Evolutionary conservation across 2,329 filamentous ascomycete genomes (phyloP), one percentile per base, ranked within the genome.

Genomic region (Paraphaeosphaeria minitans): DNA sequence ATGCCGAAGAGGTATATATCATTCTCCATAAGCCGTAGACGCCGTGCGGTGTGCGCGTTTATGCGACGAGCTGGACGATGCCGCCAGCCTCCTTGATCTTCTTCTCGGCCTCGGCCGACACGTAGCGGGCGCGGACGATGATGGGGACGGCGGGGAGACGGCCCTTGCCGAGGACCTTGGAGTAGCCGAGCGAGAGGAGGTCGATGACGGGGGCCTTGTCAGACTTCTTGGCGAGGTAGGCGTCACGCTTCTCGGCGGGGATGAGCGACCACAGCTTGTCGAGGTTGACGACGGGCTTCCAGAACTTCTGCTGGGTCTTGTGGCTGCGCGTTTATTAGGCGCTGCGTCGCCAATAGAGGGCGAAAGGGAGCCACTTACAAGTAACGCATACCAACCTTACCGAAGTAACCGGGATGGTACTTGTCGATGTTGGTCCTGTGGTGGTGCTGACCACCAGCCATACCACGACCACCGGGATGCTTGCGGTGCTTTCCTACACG

Each of bases 201-300:
- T 99, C 94, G 85, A 99, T 89, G 78, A 99, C 95, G 79, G 95
- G 95, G 67, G 94, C 93, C 80, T 91, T 96, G 82, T 97, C 92
- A 80, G 88, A 55, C 46, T 31, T 37, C 81, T 90, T 88, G 76
- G 83, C 81, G 77, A 97, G 81, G 87, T 98, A 98, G 82, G 92
- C 89, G 51, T 97, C 93, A 77, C 96, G 94, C 81, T 92, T 89
- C 84, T 99, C 95, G 71, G 83, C 82, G 78, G 96, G 95, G 79
- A 99, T 88, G 77, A 99, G 92, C 62, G 93, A 90, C 92, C 93
- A 97, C 72, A 99, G 90, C 94, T 98, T 99, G 84, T 98, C 95
- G 75, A 99, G 85, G 87, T 99, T 99, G 89, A 99, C 90, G 75
- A 92, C 87, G 70, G 95, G 95, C 86, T 97, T 97, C 95, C 94